Conservation (phyloP, 2,329 filamentous ascomycete genomes). For the Ophiostoma quercus region DNA sequence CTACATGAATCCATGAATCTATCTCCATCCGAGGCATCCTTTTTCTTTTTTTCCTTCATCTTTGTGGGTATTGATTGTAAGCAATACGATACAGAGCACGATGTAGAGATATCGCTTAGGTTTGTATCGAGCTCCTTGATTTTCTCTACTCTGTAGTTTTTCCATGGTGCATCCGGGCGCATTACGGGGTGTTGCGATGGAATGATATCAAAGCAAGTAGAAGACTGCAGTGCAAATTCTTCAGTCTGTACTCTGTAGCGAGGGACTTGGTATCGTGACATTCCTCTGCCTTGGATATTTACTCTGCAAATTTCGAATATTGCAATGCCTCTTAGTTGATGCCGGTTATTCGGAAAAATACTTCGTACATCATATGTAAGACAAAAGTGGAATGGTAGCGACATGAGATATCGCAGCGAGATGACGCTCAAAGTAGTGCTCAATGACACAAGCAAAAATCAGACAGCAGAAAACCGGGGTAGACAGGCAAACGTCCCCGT, state of each 20-base stretch:
- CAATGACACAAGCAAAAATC: neutral
- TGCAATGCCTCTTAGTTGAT: no score
- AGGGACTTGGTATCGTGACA: neutral
- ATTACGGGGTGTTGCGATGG: neutral
- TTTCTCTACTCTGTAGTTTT: neutral
- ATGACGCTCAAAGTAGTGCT: neutral
- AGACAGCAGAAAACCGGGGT: neutral
- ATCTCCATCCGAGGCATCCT: constrained; percentile 3
- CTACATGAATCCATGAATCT: constrained; percentile 8
- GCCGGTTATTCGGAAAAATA: neutral
- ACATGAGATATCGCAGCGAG: neutral
- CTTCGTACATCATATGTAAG: neutral
- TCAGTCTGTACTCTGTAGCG: neutral
- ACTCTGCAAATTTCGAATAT: neutral
- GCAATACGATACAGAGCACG: neutral
- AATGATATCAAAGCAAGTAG: neutral
- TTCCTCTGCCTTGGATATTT: neutral
- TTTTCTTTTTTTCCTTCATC: neutral
- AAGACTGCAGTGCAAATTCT: neutral
- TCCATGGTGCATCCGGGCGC: constrained; percentile 8
- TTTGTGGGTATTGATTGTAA: neutral
- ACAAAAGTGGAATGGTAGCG: neutral
- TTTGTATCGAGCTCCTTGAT: neutral
- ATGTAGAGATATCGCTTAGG: neutral
- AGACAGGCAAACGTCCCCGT: constrained; percentile 1